A percentile compares a stretch with the other conserved stretches of the same genome.
Conservation (phyloP, 371 early-diverging fungal species). For the Entomophthora muscae region DNA sequence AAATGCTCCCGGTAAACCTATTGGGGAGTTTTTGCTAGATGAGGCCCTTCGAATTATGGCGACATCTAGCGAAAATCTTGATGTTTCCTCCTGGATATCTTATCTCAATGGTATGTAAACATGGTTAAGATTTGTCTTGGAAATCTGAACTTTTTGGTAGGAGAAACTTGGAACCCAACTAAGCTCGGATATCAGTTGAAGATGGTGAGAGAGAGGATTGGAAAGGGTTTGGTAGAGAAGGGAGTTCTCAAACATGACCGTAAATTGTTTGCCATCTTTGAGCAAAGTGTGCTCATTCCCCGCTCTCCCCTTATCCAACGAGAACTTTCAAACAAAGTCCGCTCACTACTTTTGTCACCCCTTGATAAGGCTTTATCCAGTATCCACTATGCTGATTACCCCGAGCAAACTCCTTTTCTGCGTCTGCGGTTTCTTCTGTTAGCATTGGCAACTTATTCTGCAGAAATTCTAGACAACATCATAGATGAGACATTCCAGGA, state of each 20-base stretch:
- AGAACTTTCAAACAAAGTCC: slow-evolving; percentile 58
- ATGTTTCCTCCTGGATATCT: slow-evolving; percentile 88
- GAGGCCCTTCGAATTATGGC: slow-evolving; percentile 83
- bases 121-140: not conserved
- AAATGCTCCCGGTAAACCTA: slow-evolving; percentile 45
- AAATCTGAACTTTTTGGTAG: slow-evolving; percentile 18
- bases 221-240: slow-evolving; percentile 93
- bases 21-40: slow-evolving; percentile 90
- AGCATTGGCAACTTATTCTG: slow-evolving; percentile 91
- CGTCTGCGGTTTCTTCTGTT: slow-evolving; percentile 61
- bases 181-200: slow-evolving; percentile 92
- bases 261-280: slow-evolving; percentile 83
- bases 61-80: slow-evolving; percentile 38
- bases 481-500: slow-evolving; percentile 3
- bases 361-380: slow-evolving; percentile 25
- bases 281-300: slow-evolving; percentile 89
- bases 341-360: slow-evolving; percentile 42
- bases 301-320: slow-evolving; percentile 72
- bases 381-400: slow-evolving; percentile 15
- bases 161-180: slow-evolving; percentile 95
- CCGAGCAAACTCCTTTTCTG: slow-evolving; percentile 20
- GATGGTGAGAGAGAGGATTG: slow-evolving; percentile 89
- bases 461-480: slow-evolving; percentile 82
- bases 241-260: slow-evolving; percentile 92
- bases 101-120: slow-evolving; percentile 68